Conservation (phyloP, 805 yeast species). For the Myxozyma neglecta region DNA sequence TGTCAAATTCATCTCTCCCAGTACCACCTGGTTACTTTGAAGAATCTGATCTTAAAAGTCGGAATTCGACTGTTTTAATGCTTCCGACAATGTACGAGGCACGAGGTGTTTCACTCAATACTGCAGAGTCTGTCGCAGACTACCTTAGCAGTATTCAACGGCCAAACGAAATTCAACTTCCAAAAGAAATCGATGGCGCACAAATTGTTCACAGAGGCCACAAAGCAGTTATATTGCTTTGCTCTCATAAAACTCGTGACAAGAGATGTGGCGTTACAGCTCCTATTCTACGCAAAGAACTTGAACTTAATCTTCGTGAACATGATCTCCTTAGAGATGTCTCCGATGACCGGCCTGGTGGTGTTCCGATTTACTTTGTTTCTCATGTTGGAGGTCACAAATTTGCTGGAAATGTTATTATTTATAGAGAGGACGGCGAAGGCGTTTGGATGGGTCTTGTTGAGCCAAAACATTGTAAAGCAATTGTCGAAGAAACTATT, state of each 20-base stretch:
- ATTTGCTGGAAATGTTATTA: slow-evolving; percentile 82
- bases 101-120: slow-evolving; percentile 47
- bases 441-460: slow-evolving; percentile 88
- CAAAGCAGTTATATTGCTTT: slow-evolving; percentile 60
- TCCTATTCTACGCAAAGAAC: slow-evolving; percentile 78
- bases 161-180: slow-evolving; percentile 36
- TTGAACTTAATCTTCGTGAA: slow-evolving; percentile 71
- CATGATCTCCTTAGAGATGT: slow-evolving; percentile 71
- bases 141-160: slow-evolving; percentile 44
- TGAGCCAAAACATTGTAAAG: slow-evolving; percentile 69
- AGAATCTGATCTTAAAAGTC: slow-evolving; percentile 46
- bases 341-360: slow-evolving; percentile 72
- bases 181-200: slow-evolving; percentile 40
- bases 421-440: slow-evolving; percentile 71
- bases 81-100: slow-evolving; percentile 78
- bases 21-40: slow-evolving; percentile 46
- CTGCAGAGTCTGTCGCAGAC: slow-evolving; percentile 49
- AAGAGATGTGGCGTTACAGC: slow-evolving; percentile 94
- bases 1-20: slow-evolving; percentile 57
- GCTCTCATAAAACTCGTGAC: slow-evolving; percentile 90
- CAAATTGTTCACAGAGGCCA: slow-evolving; percentile 34
- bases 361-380: slow-evolving; percentile 66
- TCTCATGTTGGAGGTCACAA: slow-evolving; percentile 97
- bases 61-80: slow-evolving; percentile 60
- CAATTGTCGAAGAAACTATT: slow-evolving; percentile 75